Evolutionary conservation across 345 rosid species (phyloP), one percentile per base, ranked within the genome.

Genomic region (Ceriops zippeliana): DNA sequence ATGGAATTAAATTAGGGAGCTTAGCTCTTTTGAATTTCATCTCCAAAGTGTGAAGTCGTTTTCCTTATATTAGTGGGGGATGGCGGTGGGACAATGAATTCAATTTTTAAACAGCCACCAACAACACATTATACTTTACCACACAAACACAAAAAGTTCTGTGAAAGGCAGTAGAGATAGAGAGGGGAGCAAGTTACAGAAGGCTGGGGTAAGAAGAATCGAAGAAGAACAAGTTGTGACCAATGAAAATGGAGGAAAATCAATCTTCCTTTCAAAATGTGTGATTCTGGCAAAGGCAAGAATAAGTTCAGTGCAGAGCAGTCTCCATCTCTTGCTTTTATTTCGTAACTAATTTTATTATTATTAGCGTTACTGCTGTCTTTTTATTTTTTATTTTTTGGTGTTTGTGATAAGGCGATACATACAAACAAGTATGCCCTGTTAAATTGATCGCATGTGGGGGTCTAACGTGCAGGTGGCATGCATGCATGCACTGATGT

Each of bases 61-160:
- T 78, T 86, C 87, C 79, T 81, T 81, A 71, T 69, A 65, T 80
- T 76, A 80, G 83, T 72, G 80, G 78, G 76, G 35, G 64, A 62
- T 62, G 64, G 72, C 49, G 17, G 19, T 34, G 78, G 83, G 84
- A 76, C 86, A 82, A 79, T 74, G 28, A 21, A 24, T 21, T 69
- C 22, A 26, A 1, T 58, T 70, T 72, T 52, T 47, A 75, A 70
- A 65, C 72, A 35, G 72, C 75, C 75, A 62, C 75, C 79, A 76
- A 65, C 85, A 72, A 20, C 62, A 22, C 28, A 3, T 11, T 42
- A 13, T 13, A 0, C 49, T 42, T 11, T 15, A 42, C 49, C 49
- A 13, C 16, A 3, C 3, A 13, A 0, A 42, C 49, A 42, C 49
- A 42, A 42, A 42, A 42, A 11, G 26, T 38, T 38, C 16, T 15